Evolutionary conservation across 2,329 filamentous ascomycete species (phyloP), one percentile per base, ranked within the genome.

Genomic region (Periconia digitata): DNA sequence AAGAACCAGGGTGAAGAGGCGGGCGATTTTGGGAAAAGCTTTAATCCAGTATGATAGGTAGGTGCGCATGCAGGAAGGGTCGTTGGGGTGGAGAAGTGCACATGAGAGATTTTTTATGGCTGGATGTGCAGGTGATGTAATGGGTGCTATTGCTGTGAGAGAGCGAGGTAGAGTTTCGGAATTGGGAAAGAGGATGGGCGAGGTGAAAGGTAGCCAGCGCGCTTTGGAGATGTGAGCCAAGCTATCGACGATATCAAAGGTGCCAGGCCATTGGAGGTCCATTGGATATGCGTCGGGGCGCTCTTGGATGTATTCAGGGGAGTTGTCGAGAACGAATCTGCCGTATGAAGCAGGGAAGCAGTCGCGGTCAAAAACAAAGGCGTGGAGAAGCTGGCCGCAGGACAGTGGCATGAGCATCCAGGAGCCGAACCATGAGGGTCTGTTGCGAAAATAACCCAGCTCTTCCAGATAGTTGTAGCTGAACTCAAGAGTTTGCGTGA

Each of bases 21-120:
- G 87, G 6, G 87, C 84, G 22, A 96, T 76, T 1, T 82, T 78
- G 0, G 92, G 91, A 70, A 96, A 94, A 1, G 90, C 86, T 46
- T 84, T 82, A 49, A 96, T 83, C 82, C 89, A 92, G 73, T 94
- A 95, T 51, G 89, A 89, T 39, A 96, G 75, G 68, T 92, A 95
- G 3, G 90, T 95, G 23, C 89, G 88, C 32, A 87, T 81, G 71
- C 92, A 99, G 16, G 89, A 95, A 1, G 92, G 92, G 62, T 95
- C 89, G 16, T 83, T 79, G 0, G 92, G 92, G 67, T 99, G 92
- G 2, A 97, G 83, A 2, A 92, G 81, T 1, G 92, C 92, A 73
- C 94, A 99, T 37, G 90, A 92, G 17, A 96, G 83, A 21, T 85
- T 87, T 8, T 83, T 85, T 68, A 95, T 92, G 36, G 90, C 84